Percentiles rank a stretch among this genome's conserved stretches.
Conservation (phyloP, 345 rosid species). For the Sisymbrium altissimum region DNA sequence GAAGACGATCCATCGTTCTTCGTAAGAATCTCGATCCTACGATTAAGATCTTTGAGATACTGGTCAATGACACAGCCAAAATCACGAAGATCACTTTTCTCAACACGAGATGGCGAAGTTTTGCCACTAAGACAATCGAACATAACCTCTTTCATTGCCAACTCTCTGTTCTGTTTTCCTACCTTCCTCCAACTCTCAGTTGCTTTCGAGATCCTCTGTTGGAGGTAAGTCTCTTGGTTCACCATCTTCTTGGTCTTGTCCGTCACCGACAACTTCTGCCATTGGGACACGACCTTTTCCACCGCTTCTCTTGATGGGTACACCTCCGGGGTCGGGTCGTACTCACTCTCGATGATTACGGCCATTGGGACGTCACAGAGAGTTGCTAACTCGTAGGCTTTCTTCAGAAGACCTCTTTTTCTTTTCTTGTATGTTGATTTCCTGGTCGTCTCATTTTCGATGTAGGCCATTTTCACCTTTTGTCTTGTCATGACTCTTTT, state of each 20-base stretch:
- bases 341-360: constrained; percentile 37
- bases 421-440: constrained; percentile 64
- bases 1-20: constrained; percentile 5
- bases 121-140: constrained; percentile 21
- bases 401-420: constrained; percentile 60
- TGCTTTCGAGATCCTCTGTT: constrained; percentile 28
- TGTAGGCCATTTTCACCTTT: constrained; percentile 51
- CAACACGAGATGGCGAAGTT: not conserved
- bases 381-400: constrained; percentile 54
- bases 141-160: constrained; percentile 29
- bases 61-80: constrained; percentile 23
- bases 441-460: constrained; percentile 46
- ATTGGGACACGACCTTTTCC: not conserved
- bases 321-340: constrained; percentile 37
- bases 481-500: constrained; percentile 44
- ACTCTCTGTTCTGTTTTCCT: constrained; percentile 20
- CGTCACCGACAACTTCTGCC: not conserved
- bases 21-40: not conserved
- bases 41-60: constrained; percentile 16
- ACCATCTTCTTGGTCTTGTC: constrained; percentile 34
- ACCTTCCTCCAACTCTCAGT: not conserved
- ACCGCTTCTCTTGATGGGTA: constrained; percentile 42
- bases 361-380: constrained; percentile 59
- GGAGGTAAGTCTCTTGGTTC: constrained; percentile 24
- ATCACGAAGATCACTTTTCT: constrained; percentile 18